phyloP scores from a whole-genome alignment of 176 grass and related monocot genomes.

The Triticum aestivum region IWGSC_CS_RefSeq_v2.1 NC_057809.1:603276613-603277112 shows the following conservation, averaged over 20 bases:
- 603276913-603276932: neutral
- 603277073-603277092: constrained; percentile 22
- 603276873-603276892: constrained; percentile 25
- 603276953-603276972: constrained; percentile 6
- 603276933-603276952: constrained; percentile 9
- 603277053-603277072: constrained; percentile 39
- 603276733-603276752: constrained; percentile 37
- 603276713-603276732: constrained; percentile 8
- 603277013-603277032: constrained; percentile 8
- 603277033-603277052: constrained; percentile 36
- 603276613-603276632: constrained; percentile 19
- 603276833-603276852: too few species aligned
- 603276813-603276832: constrained; percentile 6
- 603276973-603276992: constrained; percentile 8
- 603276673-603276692: neutral
- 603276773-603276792: constrained; percentile 8
- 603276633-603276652: constrained; percentile 6
- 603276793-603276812: constrained; percentile 12
- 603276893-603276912: constrained; percentile 4
- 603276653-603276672: neutral
- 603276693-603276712: constrained; percentile 16
- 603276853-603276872: constrained; percentile 26
- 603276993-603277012: constrained; percentile 35
- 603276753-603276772: neutral
- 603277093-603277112: constrained; percentile 44